These are phyloP conservation scores for Amanita polypyramis DNA, from an alignment of 768 basidiomycete species.

Conservation along the genomic window DNA sequence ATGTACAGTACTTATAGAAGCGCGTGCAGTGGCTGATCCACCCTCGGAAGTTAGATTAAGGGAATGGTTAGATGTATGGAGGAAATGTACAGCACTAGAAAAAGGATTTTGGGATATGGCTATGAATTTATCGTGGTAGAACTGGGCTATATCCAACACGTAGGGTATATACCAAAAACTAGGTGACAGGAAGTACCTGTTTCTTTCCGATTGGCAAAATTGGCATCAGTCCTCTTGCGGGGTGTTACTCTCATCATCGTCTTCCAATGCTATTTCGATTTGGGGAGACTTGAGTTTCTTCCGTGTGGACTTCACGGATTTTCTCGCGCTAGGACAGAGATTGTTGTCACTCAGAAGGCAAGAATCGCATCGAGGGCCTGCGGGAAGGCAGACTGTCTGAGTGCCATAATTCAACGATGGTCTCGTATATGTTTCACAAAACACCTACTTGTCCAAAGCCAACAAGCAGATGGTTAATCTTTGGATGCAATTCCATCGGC, in stretches of 20 bases:
- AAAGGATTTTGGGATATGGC: constrained; percentile 79
- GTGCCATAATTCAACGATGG: neutral
- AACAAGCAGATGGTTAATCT: constrained; percentile 75
- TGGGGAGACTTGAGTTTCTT: constrained; percentile 8
- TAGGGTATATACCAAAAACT: neutral
- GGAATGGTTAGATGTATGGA: constrained; percentile 68
- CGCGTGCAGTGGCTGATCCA: constrained; percentile 45
- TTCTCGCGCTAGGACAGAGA: constrained; percentile 58
- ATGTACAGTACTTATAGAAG: constrained; percentile 61
- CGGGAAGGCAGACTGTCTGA: constrained; percentile 59
- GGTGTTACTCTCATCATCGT: constrained; percentile 7
- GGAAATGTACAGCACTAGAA: constrained; percentile 67
- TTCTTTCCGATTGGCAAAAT: too few relatives aligned
- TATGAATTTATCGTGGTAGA: constrained; percentile 17
- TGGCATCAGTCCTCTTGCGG: too few relatives aligned
- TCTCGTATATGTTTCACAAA: neutral
- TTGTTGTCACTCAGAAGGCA: constrained; percentile 46
- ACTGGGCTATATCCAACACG: neutral
- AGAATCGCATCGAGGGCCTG: constrained; percentile 51
- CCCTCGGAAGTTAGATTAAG: constrained; percentile 48
- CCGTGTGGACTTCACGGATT: constrained; percentile 18
- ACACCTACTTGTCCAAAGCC: constrained; percentile 70
- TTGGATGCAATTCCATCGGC: constrained; percentile 56
- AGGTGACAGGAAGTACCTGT: too few relatives aligned
- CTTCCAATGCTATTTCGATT: constrained; percentile 24